These are phyloP conservation scores for Geoglossum glabrum DNA, from an alignment of 495 filamentous ascomycete species.

Conservation along the genomic window DNA sequence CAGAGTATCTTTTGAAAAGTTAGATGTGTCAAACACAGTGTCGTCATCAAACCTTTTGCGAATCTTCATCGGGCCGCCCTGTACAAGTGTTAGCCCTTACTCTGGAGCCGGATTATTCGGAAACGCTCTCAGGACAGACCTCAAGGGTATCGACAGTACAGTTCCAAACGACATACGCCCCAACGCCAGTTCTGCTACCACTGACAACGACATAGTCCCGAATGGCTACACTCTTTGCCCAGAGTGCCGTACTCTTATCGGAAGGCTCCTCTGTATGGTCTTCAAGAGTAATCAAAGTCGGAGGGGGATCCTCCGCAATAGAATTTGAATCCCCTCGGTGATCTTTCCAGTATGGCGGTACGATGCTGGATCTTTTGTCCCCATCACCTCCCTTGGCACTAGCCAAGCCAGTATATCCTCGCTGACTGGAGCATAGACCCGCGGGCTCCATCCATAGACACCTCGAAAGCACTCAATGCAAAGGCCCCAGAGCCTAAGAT, in stretches of 20 bases:
- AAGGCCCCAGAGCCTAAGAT: background rate
- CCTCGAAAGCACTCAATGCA: background rate
- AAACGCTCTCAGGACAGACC: constrained; percentile 24
- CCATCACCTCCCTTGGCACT: background rate
- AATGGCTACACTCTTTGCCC: constrained; percentile 45
- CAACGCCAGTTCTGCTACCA: constrained; percentile 38
- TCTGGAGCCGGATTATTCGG: constrained; percentile 1
- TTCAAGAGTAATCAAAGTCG: constrained; percentile 37
- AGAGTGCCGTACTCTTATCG: constrained; percentile 39
- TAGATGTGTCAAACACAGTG: background rate
- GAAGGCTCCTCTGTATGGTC: constrained; percentile 48
- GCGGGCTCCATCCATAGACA: background rate
- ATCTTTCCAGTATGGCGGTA: constrained; percentile 24
- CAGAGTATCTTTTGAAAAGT: constrained; percentile 36
- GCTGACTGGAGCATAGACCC: background rate
- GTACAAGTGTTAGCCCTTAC: constrained; percentile 2
- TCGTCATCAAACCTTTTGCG: constrained; percentile 29
- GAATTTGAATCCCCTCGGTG: constrained; percentile 14
- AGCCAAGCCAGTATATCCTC: background rate
- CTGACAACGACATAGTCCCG: constrained; percentile 46
- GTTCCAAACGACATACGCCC: constrained; percentile 58
- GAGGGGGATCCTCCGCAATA: constrained; percentile 6
- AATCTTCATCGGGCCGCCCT: constrained; percentile 40
- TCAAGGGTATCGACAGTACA: constrained; percentile 49
- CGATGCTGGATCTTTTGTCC: constrained; percentile 5